phyloP scores from a whole-genome alignment of 108 stramenopile species.

The Parmales sp. region DNA sequence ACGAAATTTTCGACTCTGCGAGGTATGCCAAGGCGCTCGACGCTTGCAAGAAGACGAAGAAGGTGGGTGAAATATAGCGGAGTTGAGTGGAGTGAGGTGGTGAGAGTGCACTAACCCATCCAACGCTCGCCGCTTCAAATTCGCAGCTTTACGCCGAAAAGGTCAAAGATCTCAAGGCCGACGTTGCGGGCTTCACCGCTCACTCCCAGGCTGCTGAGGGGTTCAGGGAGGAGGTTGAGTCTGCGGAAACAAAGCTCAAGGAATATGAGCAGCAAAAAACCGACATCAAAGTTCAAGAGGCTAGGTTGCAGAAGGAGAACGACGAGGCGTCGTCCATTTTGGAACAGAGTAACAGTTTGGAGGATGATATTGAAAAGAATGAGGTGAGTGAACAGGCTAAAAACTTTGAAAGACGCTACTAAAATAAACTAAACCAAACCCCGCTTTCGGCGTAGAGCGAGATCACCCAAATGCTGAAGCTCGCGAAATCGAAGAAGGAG shows the following conservation, averaged over 20 bases:
- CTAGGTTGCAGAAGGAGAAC: slow-evolving; percentile 60
- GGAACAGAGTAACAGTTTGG: slow-evolving; percentile 12
- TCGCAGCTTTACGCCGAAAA: slow-evolving; percentile 47
- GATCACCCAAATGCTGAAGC: slow-evolving; percentile 13
- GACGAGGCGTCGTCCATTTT: slow-evolving; percentile 13
- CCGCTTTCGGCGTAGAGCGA: slow-evolving; percentile 34
- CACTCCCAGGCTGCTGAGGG: slow-evolving; percentile 68
- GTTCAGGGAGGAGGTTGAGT: slow-evolving; percentile 52
- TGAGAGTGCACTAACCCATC: too few relatives aligned
- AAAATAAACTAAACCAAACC: slow-evolving; percentile 26
- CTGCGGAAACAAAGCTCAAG: slow-evolving; percentile 22
- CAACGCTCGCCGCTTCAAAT: too few relatives aligned
- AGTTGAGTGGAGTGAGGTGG: too few relatives aligned
- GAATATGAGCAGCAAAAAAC: slow-evolving; percentile 6
- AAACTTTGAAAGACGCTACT: too few relatives aligned
- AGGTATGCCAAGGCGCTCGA: slow-evolving; percentile 92
- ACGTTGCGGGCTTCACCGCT: slow-evolving; percentile 58
- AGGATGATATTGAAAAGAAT: slow-evolving; percentile 15
- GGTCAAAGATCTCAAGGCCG: slow-evolving; percentile 73
- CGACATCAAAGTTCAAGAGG: slow-evolving; percentile 40
- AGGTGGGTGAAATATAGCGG: too few relatives aligned
- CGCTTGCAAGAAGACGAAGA: slow-evolving; percentile 67
- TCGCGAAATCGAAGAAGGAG: slow-evolving; percentile 13
- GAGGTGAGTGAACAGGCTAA: slow-evolving; percentile 9
- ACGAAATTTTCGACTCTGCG: slow-evolving; percentile 98